Evolutionary conservation across 140 eudicot species (phyloP), one percentile per base, ranked within the genome.

Genomic region (Cichorium intybus): DNA sequence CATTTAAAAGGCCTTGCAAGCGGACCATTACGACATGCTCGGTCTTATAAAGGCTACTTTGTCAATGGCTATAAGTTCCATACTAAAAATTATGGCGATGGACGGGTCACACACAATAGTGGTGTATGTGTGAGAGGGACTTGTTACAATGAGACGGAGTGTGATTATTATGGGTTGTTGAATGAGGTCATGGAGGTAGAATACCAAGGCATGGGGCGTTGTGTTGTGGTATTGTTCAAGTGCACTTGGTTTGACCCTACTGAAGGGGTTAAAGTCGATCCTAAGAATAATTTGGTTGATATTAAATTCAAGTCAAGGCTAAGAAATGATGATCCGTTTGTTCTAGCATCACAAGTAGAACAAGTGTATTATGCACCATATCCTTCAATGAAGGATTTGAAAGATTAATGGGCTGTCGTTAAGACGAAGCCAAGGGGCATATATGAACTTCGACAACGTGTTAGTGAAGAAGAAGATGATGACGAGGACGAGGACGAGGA

Each of bases 31-130:
- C 4, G 2, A 2, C 11, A 17, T n/a, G 65, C 9, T 7, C 24
- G 39, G 10, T n/a, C 23, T 7, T 59, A 16, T 16, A 20, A 27
- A 6, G 50, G 65, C 10, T 35, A 33, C 5, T 41, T 61, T 6
- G 56, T 34, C 4, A 62, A 62, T 62, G 56, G 68, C 6, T 62
- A 18, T 20, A 43, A 45, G 10, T 45, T 62, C 23, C 54, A 43
- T 18, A 60, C 50, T 3, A 8, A 34, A 10, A 24, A 7, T 5
- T 17, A 4, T 9, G 41, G 56, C 1, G 7, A 2, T 6, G n/a
- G 4, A 7, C 29, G 22, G 9, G 18, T 2, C 12, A 62, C 15
- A 8, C 3, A 37, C 5, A 61, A 41, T 1, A 61, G 54, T 5
- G 20, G 54, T 18, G 68, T 61, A 3, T 41, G 68, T 18, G 11